phyloP scores from a whole-genome alignment of 176 grass and related monocot species.

The Musa troglodytarum region DNA sequence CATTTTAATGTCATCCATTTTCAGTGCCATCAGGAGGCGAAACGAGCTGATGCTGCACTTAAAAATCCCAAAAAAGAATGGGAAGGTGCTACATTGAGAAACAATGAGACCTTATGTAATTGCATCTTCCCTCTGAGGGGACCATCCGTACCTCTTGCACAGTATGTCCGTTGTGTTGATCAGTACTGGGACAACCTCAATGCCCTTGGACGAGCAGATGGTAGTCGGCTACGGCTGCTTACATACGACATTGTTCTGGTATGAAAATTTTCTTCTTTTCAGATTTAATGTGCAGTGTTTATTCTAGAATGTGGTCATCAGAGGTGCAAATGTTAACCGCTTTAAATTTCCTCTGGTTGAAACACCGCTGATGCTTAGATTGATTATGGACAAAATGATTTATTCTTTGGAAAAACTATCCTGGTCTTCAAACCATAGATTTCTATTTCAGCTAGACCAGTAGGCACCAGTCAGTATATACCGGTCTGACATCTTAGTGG shows the following conservation, averaged over 20 bases:
- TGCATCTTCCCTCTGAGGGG: conserved; percentile 87
- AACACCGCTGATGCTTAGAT: no score
- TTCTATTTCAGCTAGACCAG: no score
- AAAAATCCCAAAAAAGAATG: conserved; percentile 97
- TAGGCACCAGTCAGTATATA: no score
- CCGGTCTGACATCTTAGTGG: no score
- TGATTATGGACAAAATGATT: no score
- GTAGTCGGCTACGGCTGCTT: conserved; percentile 66
- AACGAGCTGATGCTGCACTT: conserved; percentile 80
- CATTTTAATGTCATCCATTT: conserved; percentile 98
- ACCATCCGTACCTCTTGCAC: conserved; percentile 61
- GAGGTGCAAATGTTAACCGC: no score
- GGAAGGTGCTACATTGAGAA: conserved; percentile 91
- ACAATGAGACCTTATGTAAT: conserved; percentile 96
- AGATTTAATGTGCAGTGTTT: neutral
- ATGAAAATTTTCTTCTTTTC: conserved; percentile 14
- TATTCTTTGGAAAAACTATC: no score
- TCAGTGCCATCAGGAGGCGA: conserved; percentile 95
- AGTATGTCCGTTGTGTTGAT: conserved; percentile 85
- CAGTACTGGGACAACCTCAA: conserved; percentile 95
- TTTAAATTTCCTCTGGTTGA: no score
- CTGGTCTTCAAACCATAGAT: no score
- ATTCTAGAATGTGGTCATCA: neutral
- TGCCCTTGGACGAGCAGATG: conserved; percentile 81
- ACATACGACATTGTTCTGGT: conserved; percentile 97